Evolutionary conservation across 2,329 filamentous ascomycete genomes (phyloP).

Genomic region (Cyphellophora attinorum): DNA sequence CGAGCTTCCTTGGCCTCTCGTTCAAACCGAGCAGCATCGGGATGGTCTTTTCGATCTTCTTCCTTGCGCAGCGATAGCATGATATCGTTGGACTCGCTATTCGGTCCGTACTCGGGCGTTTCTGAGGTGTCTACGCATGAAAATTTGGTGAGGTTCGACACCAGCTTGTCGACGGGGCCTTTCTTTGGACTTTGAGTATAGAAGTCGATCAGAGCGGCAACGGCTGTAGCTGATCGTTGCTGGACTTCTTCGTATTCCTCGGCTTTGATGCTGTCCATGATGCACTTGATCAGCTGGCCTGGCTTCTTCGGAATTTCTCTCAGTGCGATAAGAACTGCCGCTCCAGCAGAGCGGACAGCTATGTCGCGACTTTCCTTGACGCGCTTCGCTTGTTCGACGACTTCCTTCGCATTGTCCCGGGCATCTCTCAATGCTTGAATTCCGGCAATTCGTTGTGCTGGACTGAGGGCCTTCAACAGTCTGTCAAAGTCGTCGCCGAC

Average conservation of each 20-base stretch:
- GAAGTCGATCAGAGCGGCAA: constrained; percentile 75
- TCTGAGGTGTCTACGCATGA: constrained; percentile 96
- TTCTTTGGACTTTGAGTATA: constrained; percentile 72
- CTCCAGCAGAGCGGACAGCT: constrained; percentile 75
- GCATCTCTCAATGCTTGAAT: constrained; percentile 71
- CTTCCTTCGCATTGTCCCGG: constrained; percentile 56
- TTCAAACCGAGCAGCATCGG: constrained; percentile 83
- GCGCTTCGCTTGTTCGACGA: constrained; percentile 68
- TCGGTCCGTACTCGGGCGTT: constrained; percentile 86
- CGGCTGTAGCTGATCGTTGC: constrained; percentile 71
- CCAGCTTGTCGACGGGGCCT: constrained; percentile 88
- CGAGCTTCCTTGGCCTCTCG: constrained; percentile 79
- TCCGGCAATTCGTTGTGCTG: constrained; percentile 77
- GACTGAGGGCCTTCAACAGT: constrained; percentile 78
- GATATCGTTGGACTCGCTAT: constrained; percentile 65
- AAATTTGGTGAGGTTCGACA: constrained; percentile 92
- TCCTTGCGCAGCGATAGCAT: constrained; percentile 95
- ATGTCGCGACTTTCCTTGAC: constrained; percentile 76
- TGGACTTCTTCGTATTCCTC: constrained; percentile 89
- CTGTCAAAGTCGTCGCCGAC: constrained; percentile 76
- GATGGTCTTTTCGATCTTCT: constrained; percentile 86
- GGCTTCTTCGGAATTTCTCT: constrained; percentile 85
- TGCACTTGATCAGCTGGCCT: constrained; percentile 80
- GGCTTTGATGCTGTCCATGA: constrained; percentile 96
- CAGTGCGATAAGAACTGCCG: constrained; percentile 82